phyloP scores from a whole-genome alignment of 495 filamentous ascomycete species.

The Parmelia sp. region DNA sequence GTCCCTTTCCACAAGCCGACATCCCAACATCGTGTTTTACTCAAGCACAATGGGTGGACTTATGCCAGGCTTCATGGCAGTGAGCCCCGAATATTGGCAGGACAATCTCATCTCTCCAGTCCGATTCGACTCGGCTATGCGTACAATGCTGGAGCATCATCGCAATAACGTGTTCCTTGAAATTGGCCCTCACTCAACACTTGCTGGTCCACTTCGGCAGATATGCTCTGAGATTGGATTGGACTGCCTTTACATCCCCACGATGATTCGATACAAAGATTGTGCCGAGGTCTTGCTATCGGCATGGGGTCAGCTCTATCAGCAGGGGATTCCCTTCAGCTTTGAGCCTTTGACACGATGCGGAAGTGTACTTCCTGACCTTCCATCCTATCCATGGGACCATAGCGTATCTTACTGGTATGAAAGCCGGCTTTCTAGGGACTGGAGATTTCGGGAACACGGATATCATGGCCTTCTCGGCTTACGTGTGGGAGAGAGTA shows the following conservation, averaged over 20 bases:
- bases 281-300: slow-evolving; percentile 23
- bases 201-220: slow-evolving; percentile 36
- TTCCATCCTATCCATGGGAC: slow-evolving; percentile 50
- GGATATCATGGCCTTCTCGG: slow-evolving; percentile 46
- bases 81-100: slow-evolving; percentile 32
- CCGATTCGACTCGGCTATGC: slow-evolving; percentile 33
- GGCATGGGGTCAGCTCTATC: slow-evolving; percentile 30
- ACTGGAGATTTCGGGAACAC: slow-evolving; percentile 43
- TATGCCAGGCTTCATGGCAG: slow-evolving; percentile 16
- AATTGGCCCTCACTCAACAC: slow-evolving; percentile 41
- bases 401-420: slow-evolving; percentile 39
- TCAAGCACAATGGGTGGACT: slow-evolving; percentile 32
- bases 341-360: slow-evolving; percentile 29
- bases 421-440: slow-evolving; percentile 40
- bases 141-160: slow-evolving; percentile 24
- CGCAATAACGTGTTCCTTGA: slow-evolving; percentile 38
- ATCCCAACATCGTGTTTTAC: slow-evolving; percentile 24
- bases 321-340: slow-evolving; percentile 25
- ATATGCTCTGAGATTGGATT: slow-evolving; percentile 20
- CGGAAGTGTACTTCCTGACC: slow-evolving; percentile 32
- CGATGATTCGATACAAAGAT: slow-evolving; percentile 28
- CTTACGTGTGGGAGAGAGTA: slow-evolving; percentile 34
- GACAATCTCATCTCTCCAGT: slow-evolving; percentile 33
- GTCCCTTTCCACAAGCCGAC: neutral
- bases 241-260: slow-evolving; percentile 30